These are phyloP conservation scores for Circinella umbellata DNA, from an alignment of 371 early-diverging fungal genomes.

Conservation along the genomic window DNA sequence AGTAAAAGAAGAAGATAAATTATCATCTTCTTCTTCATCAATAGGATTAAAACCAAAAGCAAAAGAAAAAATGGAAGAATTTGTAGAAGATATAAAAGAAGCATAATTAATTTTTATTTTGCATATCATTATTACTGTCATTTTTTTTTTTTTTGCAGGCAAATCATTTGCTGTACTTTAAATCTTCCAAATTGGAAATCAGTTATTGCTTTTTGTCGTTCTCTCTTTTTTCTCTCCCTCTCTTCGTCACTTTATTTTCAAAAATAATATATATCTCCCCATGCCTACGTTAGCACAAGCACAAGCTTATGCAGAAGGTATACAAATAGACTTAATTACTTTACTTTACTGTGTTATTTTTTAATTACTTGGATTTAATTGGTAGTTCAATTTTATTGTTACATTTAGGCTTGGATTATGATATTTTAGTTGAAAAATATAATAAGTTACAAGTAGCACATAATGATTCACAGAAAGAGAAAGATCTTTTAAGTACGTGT, in stretches of 20 bases:
- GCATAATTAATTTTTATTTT: constrained; percentile 13
- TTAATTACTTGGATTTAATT: too few relatives aligned
- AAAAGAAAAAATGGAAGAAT: constrained; percentile 41
- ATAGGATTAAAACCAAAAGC: constrained; percentile 24
- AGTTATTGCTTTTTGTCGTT: too few relatives aligned
- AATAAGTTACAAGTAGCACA: not conserved
- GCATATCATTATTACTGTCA: not conserved
- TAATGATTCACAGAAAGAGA: not conserved
- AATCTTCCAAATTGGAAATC: too few relatives aligned
- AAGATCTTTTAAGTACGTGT: not conserved
- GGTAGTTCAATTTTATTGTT: too few relatives aligned
- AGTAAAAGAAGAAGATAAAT: not conserved
- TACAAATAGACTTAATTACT: not conserved
- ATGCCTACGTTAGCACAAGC: not conserved
- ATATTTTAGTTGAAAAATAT: not conserved
- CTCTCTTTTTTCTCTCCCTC: too few relatives aligned
- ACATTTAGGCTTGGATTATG: not conserved
- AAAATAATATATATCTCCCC: not conserved
- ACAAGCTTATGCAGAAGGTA: not conserved
- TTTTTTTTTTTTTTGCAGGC: not conserved
- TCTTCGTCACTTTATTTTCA: too few relatives aligned
- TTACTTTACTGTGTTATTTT: too few relatives aligned
- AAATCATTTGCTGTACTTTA: too few relatives aligned
- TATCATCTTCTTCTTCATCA: not conserved
- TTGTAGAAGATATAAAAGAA: constrained; percentile 43